phyloP scores from a whole-genome alignment of 1,284 basidiomycete species.

The Cryptococcus jaspeensis region DNA sequence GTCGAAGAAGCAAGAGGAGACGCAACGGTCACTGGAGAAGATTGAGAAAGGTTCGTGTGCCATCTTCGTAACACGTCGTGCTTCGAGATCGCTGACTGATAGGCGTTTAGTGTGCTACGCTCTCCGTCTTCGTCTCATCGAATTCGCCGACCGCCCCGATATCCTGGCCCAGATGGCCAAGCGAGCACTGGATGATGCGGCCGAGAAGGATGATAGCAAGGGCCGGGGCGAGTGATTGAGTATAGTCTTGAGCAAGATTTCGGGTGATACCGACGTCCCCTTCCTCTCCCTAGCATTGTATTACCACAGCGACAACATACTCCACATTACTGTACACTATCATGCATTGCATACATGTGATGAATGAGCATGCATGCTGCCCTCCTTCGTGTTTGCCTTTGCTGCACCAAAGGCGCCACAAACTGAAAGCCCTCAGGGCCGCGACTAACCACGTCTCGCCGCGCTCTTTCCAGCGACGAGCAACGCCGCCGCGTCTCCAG shows the following conservation, averaged over 20 bases:
- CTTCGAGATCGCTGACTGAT: background rate
- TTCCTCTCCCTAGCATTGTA: background rate
- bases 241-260: constrained; percentile 3
- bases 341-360: too few species aligned
- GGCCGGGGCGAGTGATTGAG: background rate
- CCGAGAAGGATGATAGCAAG: constrained; percentile 12
- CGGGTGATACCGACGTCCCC: too few species aligned
- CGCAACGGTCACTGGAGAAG: constrained; percentile 80
- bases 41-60: constrained; percentile 78
- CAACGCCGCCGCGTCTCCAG: background rate
- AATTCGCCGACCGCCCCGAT: constrained; percentile 50
- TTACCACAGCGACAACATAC: too few species aligned
- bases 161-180: constrained; percentile 48
- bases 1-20: constrained; percentile 83
- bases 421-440: too few species aligned
- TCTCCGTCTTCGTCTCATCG: constrained; percentile 46
- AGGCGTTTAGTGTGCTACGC: constrained; percentile 46
- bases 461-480: background rate
- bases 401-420: too few species aligned
- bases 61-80: background rate
- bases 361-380: too few species aligned
- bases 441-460: too few species aligned
- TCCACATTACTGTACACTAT: too few species aligned
- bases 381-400: too few species aligned
- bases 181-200: constrained; percentile 47